Evolutionary conservation across 2,329 filamentous ascomycete species (phyloP).

Genomic region (Leptographium radiaticola): DNA sequence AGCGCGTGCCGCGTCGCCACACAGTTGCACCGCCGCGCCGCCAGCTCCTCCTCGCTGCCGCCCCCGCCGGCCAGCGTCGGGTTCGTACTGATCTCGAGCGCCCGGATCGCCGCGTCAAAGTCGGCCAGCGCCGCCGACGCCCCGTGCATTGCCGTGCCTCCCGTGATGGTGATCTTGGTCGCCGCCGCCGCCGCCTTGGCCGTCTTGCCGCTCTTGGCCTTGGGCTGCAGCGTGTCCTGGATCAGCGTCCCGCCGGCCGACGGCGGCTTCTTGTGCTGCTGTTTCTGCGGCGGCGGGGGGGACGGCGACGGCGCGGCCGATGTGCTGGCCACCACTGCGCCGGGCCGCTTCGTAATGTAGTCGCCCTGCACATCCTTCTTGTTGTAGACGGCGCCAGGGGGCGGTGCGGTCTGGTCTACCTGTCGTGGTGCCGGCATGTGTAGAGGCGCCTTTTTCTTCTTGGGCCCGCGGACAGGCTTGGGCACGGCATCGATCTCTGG

Average conservation of each 20-base stretch:
- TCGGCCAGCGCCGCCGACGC: slow-evolving; percentile 60
- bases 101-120: slow-evolving; percentile 69
- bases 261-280: slow-evolving; percentile 23
- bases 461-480: slow-evolving; percentile 30
- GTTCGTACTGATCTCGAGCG: slow-evolving; percentile 85
- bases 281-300: slow-evolving; percentile 13
- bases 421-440: slow-evolving; percentile 52
- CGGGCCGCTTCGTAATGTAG: slow-evolving; percentile 47
- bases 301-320: slow-evolving; percentile 32
- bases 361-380: slow-evolving; percentile 61
- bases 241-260: slow-evolving; percentile 69
- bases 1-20: slow-evolving; percentile 80
- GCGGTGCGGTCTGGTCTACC: slow-evolving; percentile 50
- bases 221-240: slow-evolving; percentile 50
- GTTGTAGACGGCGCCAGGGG: slow-evolving; percentile 54
- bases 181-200: slow-evolving; percentile 19
- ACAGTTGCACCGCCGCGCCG: slow-evolving; percentile 66
- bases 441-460: slow-evolving; percentile 48
- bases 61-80: slow-evolving; percentile 41
- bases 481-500: slow-evolving; percentile 28
- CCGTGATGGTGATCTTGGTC: slow-evolving; percentile 51
- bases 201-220: slow-evolving; percentile 37
- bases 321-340: neutral
- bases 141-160: slow-evolving; percentile 72
- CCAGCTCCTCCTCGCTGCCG: slow-evolving; percentile 30